Conservation (phyloP, 345 rosid species). For the Eucalyptus pauciflora region DNA sequence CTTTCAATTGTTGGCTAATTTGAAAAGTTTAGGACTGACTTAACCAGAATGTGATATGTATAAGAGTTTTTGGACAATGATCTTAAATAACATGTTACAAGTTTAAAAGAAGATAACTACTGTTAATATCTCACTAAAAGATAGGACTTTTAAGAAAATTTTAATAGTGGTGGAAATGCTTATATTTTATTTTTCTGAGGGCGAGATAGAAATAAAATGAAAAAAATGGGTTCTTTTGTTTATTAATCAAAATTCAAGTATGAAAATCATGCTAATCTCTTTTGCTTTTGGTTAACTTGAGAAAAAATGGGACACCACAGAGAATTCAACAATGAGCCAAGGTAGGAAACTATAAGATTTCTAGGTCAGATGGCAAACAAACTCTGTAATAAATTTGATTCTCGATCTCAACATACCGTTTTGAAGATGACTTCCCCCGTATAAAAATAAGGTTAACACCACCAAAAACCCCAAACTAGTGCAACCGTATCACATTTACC, state of each 20-base stretch:
- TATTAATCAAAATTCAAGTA: neutral
- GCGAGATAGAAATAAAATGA: no score
- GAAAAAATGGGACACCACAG: no score
- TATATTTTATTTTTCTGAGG: neutral
- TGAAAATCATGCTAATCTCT: neutral
- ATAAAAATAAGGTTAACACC: no score
- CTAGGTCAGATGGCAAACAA: no score
- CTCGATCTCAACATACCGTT: neutral
- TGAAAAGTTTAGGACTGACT: no score
- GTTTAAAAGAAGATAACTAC: neutral
- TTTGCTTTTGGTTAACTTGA: no score
- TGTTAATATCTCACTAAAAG: neutral
- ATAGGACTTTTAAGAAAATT: neutral
- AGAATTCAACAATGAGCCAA: no score
- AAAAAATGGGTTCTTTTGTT: neutral
- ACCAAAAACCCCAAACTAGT: no score
- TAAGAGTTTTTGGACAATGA: no score
- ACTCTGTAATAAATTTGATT: neutral
- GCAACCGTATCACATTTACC: no score
- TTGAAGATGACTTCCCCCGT: neutral
- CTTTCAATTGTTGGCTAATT: no score
- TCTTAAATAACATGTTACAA: neutral
- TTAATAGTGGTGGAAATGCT: neutral
- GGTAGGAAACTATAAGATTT: no score
- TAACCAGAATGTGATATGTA: rapidly evolving